Percentiles rank a stretch among this genome's conserved stretches.
Conservation (phyloP, 2,329 filamentous ascomycete genomes). For the Aspergillus tubingensis region DNA sequence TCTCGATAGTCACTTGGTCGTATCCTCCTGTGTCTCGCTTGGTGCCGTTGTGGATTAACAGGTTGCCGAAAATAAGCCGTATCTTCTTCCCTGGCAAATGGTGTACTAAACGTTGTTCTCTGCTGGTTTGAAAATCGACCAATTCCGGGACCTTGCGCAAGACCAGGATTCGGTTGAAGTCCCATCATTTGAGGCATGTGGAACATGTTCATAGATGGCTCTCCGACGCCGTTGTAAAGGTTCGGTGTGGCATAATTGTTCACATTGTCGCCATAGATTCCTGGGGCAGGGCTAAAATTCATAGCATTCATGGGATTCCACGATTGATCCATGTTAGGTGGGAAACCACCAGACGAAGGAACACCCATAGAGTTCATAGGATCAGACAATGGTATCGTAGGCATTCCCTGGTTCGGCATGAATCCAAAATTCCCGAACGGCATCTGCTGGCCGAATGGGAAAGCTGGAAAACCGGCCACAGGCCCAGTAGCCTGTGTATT, state of each 20-base stretch:
- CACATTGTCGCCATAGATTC: slow-evolving; percentile 38
- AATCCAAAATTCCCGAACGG: slow-evolving; percentile 35
- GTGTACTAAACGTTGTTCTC: slow-evolving; percentile 54
- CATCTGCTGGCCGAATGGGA: slow-evolving; percentile 39
- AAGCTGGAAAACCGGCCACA: slow-evolving; percentile 18
- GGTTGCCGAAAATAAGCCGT: slow-evolving; percentile 95
- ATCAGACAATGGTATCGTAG: slow-evolving; percentile 37
- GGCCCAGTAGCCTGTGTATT: slow-evolving; percentile 21
- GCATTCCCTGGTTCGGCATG: slow-evolving; percentile 35
- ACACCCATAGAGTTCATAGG: slow-evolving; percentile 46
- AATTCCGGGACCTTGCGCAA: slow-evolving; percentile 36
- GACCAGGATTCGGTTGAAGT: slow-evolving; percentile 34
- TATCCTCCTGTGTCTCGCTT: slow-evolving; percentile 75
- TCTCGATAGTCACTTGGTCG: slow-evolving; percentile 90
- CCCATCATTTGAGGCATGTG: slow-evolving; percentile 35
- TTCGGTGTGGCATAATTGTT: slow-evolving; percentile 35
- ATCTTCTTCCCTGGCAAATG: slow-evolving; percentile 69
- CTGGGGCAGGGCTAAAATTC: slow-evolving; percentile 39
- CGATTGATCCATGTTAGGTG: slow-evolving; percentile 35
- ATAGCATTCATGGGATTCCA: slow-evolving; percentile 51
- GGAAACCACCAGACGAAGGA: slow-evolving; percentile 32
- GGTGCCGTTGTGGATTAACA: slow-evolving; percentile 88
- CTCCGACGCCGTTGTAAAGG: slow-evolving; percentile 38
- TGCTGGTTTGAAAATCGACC: slow-evolving; percentile 61
- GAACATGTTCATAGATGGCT: slow-evolving; percentile 41